Percentiles rank a stretch among this genome's conserved stretches.
Conservation (phyloP, 2,329 filamentous ascomycete species). For the Aspergillus uvarum region DNA sequence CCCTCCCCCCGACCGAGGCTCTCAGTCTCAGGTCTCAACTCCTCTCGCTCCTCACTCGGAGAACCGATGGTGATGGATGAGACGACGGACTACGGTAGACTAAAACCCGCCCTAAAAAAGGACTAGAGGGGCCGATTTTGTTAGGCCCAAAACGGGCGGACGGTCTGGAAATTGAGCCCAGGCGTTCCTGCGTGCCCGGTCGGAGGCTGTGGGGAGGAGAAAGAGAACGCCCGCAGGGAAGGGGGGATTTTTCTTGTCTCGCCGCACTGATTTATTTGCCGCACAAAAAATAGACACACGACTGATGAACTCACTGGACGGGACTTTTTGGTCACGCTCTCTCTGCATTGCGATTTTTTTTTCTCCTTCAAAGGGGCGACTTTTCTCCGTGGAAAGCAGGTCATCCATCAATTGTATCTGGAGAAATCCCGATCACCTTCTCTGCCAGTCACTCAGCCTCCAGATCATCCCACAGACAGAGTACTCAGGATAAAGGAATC, state of each 20-base stretch:
- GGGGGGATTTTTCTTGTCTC: background rate
- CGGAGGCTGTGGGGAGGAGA: conserved; percentile 2
- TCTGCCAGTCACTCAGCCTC: background rate
- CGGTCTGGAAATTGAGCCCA: conserved; percentile 7
- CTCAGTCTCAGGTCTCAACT: background rate
- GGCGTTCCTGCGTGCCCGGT: conserved; percentile 1
- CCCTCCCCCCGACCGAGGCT: background rate
- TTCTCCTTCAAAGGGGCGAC: too few relatives aligned
- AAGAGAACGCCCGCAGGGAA: background rate
- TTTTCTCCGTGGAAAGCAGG: background rate
- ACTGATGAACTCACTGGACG: too few relatives aligned
- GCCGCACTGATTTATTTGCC: background rate
- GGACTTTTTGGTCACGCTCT: too few relatives aligned
- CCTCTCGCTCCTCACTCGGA: conserved; percentile 7
- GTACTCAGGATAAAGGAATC: background rate
- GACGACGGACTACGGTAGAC: background rate
- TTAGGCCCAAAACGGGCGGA: background rate
- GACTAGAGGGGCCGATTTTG: conserved; percentile 1
- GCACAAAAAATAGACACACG: background rate
- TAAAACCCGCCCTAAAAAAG: background rate
- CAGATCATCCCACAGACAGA: background rate
- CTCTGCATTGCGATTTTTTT: too few relatives aligned
- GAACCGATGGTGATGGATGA: background rate
- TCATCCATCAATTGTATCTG: background rate
- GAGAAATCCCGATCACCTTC: background rate